Evolutionary conservation across 2,329 filamentous ascomycete species (phyloP).

Genomic region (Parastagonospora nodorum): DNA sequence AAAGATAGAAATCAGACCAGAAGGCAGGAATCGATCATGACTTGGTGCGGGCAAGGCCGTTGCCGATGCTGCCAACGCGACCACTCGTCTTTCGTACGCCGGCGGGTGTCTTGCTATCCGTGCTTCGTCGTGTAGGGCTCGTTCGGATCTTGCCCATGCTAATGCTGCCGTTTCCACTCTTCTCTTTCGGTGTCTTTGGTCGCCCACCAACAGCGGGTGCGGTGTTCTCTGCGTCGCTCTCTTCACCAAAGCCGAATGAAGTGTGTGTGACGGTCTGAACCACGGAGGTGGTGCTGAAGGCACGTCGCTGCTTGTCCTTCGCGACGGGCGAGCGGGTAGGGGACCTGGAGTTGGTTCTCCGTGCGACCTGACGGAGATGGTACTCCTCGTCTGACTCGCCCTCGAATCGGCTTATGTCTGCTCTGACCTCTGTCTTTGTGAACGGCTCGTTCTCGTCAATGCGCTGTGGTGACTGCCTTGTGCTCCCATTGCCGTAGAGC

Average conservation of each 20-base stretch:
- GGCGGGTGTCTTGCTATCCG: constrained; percentile 49
- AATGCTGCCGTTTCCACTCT: constrained; percentile 51
- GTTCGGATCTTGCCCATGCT: constrained; percentile 52
- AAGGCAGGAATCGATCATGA: constrained; percentile 21
- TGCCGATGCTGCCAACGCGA: constrained; percentile 54
- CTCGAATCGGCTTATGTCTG: constrained; percentile 62
- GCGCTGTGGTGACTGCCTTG: constrained; percentile 40
- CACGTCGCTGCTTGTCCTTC: constrained; percentile 69
- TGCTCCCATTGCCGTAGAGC: constrained; percentile 64
- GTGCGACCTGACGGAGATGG: constrained; percentile 67
- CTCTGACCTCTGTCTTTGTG: constrained; percentile 63
- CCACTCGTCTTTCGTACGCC: constrained; percentile 59
- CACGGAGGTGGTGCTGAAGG: constrained; percentile 72
- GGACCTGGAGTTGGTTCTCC: constrained; percentile 68
- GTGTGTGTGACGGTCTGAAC: constrained; percentile 43
- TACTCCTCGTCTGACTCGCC: constrained; percentile 81
- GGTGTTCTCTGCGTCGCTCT: constrained; percentile 55
- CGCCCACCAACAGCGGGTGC: constrained; percentile 37
- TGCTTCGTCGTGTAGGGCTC: constrained; percentile 52
- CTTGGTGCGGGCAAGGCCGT: constrained; percentile 33
- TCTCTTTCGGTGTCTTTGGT: constrained; percentile 53
- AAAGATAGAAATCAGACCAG: neutral
- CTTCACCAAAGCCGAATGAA: constrained; percentile 43
- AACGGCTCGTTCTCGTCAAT: constrained; percentile 56
- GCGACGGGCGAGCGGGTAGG: constrained; percentile 62